Base-by-base conservation (phyloP, 2,329 filamentous ascomycete species). In the Exophiala aquamarina region DNA sequence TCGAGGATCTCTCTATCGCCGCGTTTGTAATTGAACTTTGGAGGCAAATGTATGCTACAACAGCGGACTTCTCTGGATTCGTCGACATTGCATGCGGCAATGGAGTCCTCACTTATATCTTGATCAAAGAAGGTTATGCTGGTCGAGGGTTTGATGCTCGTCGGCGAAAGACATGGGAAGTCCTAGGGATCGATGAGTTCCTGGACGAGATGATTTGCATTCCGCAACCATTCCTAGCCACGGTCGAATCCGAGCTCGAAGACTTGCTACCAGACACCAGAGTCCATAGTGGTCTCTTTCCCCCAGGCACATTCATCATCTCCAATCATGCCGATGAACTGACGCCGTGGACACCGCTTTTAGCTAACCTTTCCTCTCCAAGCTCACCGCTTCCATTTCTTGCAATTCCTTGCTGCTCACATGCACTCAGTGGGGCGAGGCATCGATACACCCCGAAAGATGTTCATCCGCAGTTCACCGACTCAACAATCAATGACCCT, bases 291-390 rank as follows among this genome's bases (percentile, higher is more conserved):
- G 93, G 92, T 28, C 61, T 75, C 8, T 95, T 97, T 61, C 75
- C 81, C 0, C 64, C 67, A 13, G 82, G 82, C 20, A 94, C 89
- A 0, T 98, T 98, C 67, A 89, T 98, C 60, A 86, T 98, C 54
- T 95, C 90, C 39, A 98, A 98, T 63, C 93, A 98, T 66, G 92
- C 92, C 9, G 93, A 98, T 64, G 91, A 98, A 69, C 78, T 98
- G 11, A 98, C 93, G 0, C 82, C 89, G 1, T 98, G 93, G 93
- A 97, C 93, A 0, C 93, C 93, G 0, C 78, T 97, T 14, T 79
- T 98, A 32, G 91, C 89, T 1, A 80, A 82, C 5, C 71, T 89
- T 2, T 63, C 70, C 2, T 61, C 56, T 43, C 66, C 65, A 0
- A 44, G 47, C 13, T 90, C 86, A 0, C 70, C 79, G 2, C 86